Base-by-base conservation (phyloP, 2,329 filamentous ascomycete species). In the Epicoccum sorghinum region DNA sequence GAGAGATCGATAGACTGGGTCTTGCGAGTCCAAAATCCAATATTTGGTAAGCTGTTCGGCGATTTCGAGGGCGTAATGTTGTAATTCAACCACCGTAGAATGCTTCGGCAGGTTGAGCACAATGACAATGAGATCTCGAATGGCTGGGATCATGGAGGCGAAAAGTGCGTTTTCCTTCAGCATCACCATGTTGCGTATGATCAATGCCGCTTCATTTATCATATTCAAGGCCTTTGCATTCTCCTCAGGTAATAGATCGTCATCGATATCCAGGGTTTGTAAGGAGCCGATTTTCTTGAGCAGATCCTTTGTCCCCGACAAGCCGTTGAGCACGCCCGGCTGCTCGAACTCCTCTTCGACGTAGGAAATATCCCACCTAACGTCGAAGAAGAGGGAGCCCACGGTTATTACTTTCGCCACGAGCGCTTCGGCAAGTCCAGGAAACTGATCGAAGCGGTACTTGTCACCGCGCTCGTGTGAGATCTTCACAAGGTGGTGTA, bases 141-240 rank as follows among this genome's bases (percentile, higher is more conserved):
- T 79, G 1, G 91, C 82, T 13, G 85, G 85, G 56, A 93, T 86
- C 23, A 89, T 86, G 4, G 91, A 84, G 66, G 96, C 83, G 71
- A 92, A 95, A 23, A 83, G 78, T 0, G 93, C 93, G 69, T 99
- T 99, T 58, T 96, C 92, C 22, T 88, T 85, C 18, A 97, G 80
- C 75, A 96, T 90, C n/a, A 93, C 88, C 92, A 99, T 97, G 73
- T 99, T 99, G 46, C 95, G 86, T 38, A 98, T 81, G 14, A 96
- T 93, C 41, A 98, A 79, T 18, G 89, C 87, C 2, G 95, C 92
- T 74, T 98, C 93, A 23, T 89, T 93, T 58, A 96, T 83, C 60
- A 91, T 85, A 10, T 89, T 84, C 56, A 98, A 80, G 37, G 83
- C 80, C 59, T 92, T 87, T 12, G 85, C 82, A 61, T 89, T 90